phyloP scores from a whole-genome alignment of 768 basidiomycete species.

The Suillus cothurnatus region DNA sequence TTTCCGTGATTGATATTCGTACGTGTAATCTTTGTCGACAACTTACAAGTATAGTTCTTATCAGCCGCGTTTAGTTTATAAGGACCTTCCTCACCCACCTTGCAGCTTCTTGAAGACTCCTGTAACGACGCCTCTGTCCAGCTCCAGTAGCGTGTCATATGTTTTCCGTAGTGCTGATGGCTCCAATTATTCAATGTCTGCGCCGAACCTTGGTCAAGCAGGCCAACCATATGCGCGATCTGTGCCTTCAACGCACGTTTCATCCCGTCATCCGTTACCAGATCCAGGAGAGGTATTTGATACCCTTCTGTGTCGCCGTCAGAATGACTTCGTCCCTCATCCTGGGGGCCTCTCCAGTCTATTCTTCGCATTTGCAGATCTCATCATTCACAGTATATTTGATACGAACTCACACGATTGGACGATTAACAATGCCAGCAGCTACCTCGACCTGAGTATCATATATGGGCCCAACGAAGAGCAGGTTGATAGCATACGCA shows the following conservation, averaged over 20 bases:
- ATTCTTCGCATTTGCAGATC: constrained; percentile 79
- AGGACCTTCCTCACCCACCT: constrained; percentile 80
- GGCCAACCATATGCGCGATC: constrained; percentile 70
- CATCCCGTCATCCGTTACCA: constrained; percentile 53
- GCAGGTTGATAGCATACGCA: constrained; percentile 53
- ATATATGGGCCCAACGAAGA: constrained; percentile 65
- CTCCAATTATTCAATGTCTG: constrained; percentile 56
- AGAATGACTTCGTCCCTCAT: constrained; percentile 47
- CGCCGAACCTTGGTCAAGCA: constrained; percentile 59
- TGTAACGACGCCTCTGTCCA: neutral
- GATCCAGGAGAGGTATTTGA: constrained; percentile 74
- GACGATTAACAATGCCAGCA: constrained; percentile 63
- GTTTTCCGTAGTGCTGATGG: constrained; percentile 63
- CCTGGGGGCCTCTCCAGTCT: constrained; percentile 71
- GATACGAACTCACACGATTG: constrained; percentile 50
- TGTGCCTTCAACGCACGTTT: constrained; percentile 50
- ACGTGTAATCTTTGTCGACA: constrained; percentile 30
- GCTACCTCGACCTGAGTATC: constrained; percentile 77
- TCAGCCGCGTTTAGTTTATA: constrained; percentile 54
- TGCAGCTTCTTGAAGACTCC: constrained; percentile 19
- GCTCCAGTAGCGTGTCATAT: constrained; percentile 39
- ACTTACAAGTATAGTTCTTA: neutral
- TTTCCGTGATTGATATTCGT: constrained; percentile 57
- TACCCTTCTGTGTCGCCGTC: constrained; percentile 51
- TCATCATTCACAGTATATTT: constrained; percentile 77